These are phyloP conservation scores for Cladosporium sp. DNA, from an alignment of 2,329 filamentous ascomycete genomes.

Conservation along the genomic window DNA sequence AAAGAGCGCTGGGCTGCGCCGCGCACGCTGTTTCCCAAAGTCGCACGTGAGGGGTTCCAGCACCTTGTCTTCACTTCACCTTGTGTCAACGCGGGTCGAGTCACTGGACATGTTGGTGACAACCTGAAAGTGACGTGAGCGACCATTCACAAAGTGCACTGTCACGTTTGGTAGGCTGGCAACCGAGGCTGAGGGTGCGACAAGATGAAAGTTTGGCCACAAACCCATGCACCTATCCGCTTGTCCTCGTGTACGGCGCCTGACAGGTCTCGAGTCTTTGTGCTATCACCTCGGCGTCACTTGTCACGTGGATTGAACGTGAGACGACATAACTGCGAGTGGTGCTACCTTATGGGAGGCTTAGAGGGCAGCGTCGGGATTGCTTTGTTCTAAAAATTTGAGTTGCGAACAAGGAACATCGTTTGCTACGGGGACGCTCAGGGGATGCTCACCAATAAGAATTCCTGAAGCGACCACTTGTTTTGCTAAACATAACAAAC, in stretches of 20 bases:
- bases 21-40: neutral
- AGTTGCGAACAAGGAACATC: too few relatives aligned
- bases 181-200: neutral
- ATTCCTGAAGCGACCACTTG: too few relatives aligned
- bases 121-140: neutral
- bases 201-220: neutral
- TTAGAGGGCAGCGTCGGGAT: too few relatives aligned
- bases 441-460: too few relatives aligned
- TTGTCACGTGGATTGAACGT: too few relatives aligned
- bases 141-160: neutral
- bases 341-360: too few relatives aligned
- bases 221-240: neutral
- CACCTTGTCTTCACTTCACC: neutral
- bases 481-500: too few relatives aligned
- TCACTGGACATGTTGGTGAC: neutral
- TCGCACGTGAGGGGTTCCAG: neutral
- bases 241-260: neutral
- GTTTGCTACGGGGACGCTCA: too few relatives aligned
- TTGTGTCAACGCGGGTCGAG: neutral
- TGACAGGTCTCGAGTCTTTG: neutral
- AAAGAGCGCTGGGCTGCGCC: conserved; percentile 5
- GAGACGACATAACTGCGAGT: too few relatives aligned
- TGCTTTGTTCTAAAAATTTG: too few relatives aligned
- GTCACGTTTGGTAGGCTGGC: neutral
- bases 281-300: too few relatives aligned